Evolutionary conservation across 495 filamentous ascomycete species (phyloP).

Genomic region (Chaetomium cochliodes): DNA sequence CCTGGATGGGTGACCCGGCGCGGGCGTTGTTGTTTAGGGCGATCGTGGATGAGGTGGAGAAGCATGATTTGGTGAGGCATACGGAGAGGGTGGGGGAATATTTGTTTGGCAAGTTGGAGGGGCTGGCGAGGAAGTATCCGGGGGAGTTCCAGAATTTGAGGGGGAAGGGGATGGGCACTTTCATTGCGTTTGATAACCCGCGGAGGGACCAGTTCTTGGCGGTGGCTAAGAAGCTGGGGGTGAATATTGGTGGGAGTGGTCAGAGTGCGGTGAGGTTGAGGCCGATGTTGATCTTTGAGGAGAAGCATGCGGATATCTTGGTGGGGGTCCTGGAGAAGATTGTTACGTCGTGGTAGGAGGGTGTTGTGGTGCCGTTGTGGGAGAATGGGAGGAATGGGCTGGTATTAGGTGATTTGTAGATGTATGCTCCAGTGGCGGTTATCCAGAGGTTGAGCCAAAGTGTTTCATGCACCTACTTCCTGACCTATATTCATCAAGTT

Average conservation of each 20-base stretch:
- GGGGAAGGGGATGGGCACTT: slow-evolving; percentile 93
- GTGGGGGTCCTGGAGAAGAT: slow-evolving; percentile 69
- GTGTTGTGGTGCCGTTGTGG: too few relatives aligned
- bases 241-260: slow-evolving; percentile 93
- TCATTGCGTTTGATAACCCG: slow-evolving; percentile 94
- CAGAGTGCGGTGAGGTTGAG: slow-evolving; percentile 76
- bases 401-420: too few relatives aligned
- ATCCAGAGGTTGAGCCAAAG: too few relatives aligned
- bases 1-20: slow-evolving; percentile 98
- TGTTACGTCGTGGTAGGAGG: slow-evolving; percentile 46
- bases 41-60: slow-evolving; percentile 87
- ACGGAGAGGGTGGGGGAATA: slow-evolving; percentile 83
- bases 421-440: too few relatives aligned
- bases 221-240: slow-evolving; percentile 75
- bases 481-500: too few relatives aligned
- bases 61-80: slow-evolving; percentile 73
- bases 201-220: slow-evolving; percentile 78
- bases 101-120: slow-evolving; percentile 68
- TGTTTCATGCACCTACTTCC: too few relatives aligned
- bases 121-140: slow-evolving; percentile 71
- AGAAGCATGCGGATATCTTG: slow-evolving; percentile 73
- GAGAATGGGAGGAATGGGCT: too few relatives aligned
- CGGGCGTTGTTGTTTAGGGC: slow-evolving; percentile 87
- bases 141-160: slow-evolving; percentile 83
- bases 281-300: slow-evolving; percentile 96